Conservation (phyloP, 129 eudicot genomes). For the Chrysanthemum seticuspe region DNA sequence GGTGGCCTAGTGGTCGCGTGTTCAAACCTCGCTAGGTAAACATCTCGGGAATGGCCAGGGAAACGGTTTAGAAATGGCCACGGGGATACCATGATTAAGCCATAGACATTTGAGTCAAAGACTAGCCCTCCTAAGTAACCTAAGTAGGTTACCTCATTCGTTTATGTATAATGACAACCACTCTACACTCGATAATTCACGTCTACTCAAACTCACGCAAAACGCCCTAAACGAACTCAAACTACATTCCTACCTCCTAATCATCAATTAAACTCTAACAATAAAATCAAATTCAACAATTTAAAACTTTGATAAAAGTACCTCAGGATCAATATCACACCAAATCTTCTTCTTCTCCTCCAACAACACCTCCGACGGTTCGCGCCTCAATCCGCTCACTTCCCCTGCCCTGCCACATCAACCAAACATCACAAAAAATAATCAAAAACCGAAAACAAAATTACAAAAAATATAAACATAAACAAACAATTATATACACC, state of each 20-base stretch:
- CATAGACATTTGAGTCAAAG: no score
- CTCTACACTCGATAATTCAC: not conserved
- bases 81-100: no score
- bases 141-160: not conserved
- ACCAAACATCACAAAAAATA: conserved; percentile 24
- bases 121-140: no score
- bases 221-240: no score
- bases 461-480: not conserved
- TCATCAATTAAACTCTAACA: no score
- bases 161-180: not conserved
- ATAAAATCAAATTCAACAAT: not conserved
- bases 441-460: not conserved
- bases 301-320: conserved; percentile 20
- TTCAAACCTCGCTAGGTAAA: no score
- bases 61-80: no score
- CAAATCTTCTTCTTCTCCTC: conserved; percentile 59
- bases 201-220: not conserved
- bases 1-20: no score
- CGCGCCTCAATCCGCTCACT: conserved; percentile 34
- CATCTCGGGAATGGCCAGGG: no score
- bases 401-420: conserved; percentile 45
- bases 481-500: conserved; percentile 11
- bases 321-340: conserved; percentile 84
- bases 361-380: conserved; percentile 36
- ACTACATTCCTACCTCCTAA: no score